Conservation (phyloP, 805 yeast genomes). For the Candida ovalis region DNA sequence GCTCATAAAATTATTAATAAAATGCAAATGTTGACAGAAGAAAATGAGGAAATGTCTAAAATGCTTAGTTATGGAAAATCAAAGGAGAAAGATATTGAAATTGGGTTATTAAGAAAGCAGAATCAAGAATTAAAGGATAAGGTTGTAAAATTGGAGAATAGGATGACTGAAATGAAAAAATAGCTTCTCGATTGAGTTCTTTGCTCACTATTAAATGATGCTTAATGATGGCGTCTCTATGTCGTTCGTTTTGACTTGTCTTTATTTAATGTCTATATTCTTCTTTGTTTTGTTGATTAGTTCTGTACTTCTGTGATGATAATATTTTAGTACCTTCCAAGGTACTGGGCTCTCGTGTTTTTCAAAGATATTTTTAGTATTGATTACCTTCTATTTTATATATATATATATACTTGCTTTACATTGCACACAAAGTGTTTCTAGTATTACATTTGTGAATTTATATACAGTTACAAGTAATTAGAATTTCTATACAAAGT, state of each 20-base stretch:
- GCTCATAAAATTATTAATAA: slow-evolving; percentile 69
- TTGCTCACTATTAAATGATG: not conserved
- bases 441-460: not conserved
- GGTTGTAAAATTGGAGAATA: slow-evolving; percentile 27
- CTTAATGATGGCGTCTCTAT: not conserved
- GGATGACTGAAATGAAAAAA: slow-evolving; percentile 18
- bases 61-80: slow-evolving; percentile 75
- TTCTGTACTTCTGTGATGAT: too few species aligned
- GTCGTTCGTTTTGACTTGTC: too few species aligned
- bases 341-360: not conserved
- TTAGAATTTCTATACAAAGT: not conserved
- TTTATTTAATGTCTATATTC: too few species aligned
- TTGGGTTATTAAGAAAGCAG: slow-evolving; percentile 55
- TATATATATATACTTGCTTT: not conserved
- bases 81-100: slow-evolving; percentile 64
- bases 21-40: slow-evolving; percentile 56
- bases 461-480: not conserved
- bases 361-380: not conserved
- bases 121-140: slow-evolving; percentile 42
- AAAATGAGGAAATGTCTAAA: slow-evolving; percentile 65
- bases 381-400: not conserved
- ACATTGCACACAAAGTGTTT: not conserved
- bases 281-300: too few species aligned
- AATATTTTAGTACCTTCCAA: too few species aligned
- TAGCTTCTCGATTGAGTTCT: slow-evolving; percentile 1